Base-by-base conservation (phyloP, 768 basidiomycete species). In the Zangia roseola region DNA sequence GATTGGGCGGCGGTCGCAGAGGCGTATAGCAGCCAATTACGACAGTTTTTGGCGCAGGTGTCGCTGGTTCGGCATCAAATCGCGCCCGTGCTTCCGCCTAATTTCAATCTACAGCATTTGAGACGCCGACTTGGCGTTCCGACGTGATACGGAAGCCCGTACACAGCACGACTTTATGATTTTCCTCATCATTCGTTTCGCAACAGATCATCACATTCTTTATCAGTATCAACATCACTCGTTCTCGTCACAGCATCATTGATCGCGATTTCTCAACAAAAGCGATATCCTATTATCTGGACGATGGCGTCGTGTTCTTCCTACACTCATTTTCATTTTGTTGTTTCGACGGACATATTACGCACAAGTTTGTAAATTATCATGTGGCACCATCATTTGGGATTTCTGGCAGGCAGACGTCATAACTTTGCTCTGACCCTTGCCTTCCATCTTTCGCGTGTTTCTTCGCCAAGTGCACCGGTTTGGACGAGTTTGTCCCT, bases 401-500 rank as follows among this genome's bases (percentile, higher is more conserved):
- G 34, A 45, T 40, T 30, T 45, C 17, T 26, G 16, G 6, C 40
- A 30, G 30, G 14, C 14, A 30, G 14, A 30, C 13, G 21, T 69
- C 48, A 69, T 20, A 62, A 47, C 47, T 62, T 68, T 31, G 54
- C 50, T 47, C 61, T 66, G 45, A 17, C 43, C 48, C 17, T 58
- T 49, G 52, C 45, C 38, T 57, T 50, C 33, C 45, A 25, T 16
- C 44, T 45, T 24, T 56, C 60, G 42, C 45, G 62, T 10, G 55
- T 52, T 39, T 67, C 61, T 47, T 69, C 62, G 13, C 74, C 75
- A 43, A 84, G 64, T 10, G 75, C 81, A 19, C 83, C 82, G 2
- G 76, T 74, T 13, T 58, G 53, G 6, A 64, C 59, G 47, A 86
- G 73, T 40, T 55, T 51, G 48, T 57, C 58, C 38, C 70, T 58